Evolutionary conservation across 345 rosid species (phyloP).

Genomic region (Hirschfeldia incana): DNA sequence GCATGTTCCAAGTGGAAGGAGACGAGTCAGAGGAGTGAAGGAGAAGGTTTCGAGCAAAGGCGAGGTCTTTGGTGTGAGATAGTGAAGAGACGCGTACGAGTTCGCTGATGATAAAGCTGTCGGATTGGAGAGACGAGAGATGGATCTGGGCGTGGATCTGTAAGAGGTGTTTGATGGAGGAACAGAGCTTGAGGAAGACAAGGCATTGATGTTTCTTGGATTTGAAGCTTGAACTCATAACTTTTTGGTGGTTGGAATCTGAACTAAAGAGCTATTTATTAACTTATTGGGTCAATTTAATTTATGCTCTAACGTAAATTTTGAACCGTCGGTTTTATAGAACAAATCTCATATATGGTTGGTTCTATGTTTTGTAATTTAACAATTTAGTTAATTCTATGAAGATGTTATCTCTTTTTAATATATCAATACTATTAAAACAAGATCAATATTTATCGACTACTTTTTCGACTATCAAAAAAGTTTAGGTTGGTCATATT

Average conservation of each 20-base stretch:
- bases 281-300: no score
- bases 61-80: constrained; percentile 46
- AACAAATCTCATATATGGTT: no score
- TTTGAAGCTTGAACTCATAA: constrained; percentile 36
- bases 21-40: constrained; percentile 41
- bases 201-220: constrained; percentile 54
- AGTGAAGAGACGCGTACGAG: constrained; percentile 55
- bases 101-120: constrained; percentile 50
- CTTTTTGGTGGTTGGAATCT: constrained; percentile 26
- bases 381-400: no score
- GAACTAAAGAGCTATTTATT: constrained; percentile 14
- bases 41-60: constrained; percentile 51
- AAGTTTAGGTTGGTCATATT: no score
- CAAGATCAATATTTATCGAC: no score
- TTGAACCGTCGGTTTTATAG: no score
- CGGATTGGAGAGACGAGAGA: constrained; percentile 53
- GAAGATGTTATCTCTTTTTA: no score
- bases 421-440: no score
- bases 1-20: constrained; percentile 63
- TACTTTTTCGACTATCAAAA: no score
- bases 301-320: no score
- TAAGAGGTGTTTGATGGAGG: constrained; percentile 51
- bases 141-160: constrained; percentile 68
- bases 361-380: no score
- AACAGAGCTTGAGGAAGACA: constrained; percentile 54